Evolutionary conservation across 2,329 filamentous ascomycete genomes (phyloP).

Genomic region (Chlorencoelia australis): DNA sequence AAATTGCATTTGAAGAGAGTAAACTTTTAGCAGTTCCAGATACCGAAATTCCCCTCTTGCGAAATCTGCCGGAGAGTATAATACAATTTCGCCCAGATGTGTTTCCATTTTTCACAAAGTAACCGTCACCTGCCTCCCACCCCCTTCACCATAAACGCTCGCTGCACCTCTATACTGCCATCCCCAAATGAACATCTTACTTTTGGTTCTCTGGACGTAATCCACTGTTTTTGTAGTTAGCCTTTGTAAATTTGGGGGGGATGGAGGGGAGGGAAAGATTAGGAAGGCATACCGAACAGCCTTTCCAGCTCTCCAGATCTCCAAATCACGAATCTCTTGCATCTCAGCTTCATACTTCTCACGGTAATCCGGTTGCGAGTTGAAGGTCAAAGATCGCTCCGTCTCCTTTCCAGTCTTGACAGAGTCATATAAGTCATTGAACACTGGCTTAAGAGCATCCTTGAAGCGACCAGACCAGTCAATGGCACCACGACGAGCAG

Average conservation of each 20-base stretch:
- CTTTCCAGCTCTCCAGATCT: conserved; percentile 99
- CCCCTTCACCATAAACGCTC: not conserved
- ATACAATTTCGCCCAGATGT: conserved; percentile 27
- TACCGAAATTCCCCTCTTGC: conserved; percentile 20
- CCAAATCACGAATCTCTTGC: conserved; percentile 93
- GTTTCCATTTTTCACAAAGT: conserved; percentile 5
- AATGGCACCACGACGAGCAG: conserved; percentile 93
- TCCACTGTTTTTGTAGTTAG: conserved; percentile 36
- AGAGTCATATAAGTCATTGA: conserved; percentile 92
- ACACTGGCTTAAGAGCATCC: conserved; percentile 96
- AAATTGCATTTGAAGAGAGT: conserved; percentile 12
- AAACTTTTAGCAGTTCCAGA: conserved; percentile 27
- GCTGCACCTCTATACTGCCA: no score
- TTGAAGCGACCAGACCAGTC: conserved; percentile 98
- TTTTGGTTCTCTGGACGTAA: conserved; percentile 75
- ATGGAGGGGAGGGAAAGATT: no score
- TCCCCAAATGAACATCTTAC: no score
- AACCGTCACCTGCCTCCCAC: no score
- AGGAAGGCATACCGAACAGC: conserved; percentile 62
- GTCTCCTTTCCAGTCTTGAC: conserved; percentile 91
- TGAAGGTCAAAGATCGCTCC: conserved; percentile 93
- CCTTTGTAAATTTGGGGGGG: conserved; percentile 1
- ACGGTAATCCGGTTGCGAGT: conserved; percentile 90
- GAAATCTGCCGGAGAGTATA: conserved; percentile 22
- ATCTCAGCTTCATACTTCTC: conserved; percentile 97